Base-by-base conservation (phyloP, 116 monocot genomes). In the Trichopus zeylanicus region DNA sequence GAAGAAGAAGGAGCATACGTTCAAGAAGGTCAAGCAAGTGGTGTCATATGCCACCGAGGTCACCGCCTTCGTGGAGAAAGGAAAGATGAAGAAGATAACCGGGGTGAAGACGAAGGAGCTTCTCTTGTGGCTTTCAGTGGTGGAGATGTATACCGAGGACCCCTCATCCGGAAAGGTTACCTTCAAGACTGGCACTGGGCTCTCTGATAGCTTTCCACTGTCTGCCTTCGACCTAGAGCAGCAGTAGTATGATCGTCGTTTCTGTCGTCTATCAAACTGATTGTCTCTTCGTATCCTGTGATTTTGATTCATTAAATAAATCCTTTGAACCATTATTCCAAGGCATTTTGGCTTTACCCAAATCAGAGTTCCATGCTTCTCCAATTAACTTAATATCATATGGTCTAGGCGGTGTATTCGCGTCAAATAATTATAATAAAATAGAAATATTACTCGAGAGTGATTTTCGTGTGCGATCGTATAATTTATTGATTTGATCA, bases 61-160 rank as follows among this genome's bases (percentile, higher is more conserved):
- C 46, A 73, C 64, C 73, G 51, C 51, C 19, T 51, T 24, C 22
- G 51, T 51, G 22, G 51, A 51, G 51, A 51, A 51, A 22, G 24
- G 51, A 22, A 51, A 51, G 51, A 51, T 51, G 51, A 22, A 5
- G 51, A 51, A 51, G 51, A 51, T 51, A 59, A 54, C 63, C 0
- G 73, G 78, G 7, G 78, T 78, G 31, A 78, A 73, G 73, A 60
- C 64, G 0, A 73, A 58, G 64, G 78, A 68, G 57, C 62, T 78
- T 11, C 53, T 78, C 28, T 15, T 72, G 22, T 78, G 78, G 72
- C 62, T 78, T 3, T 62, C 72, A 13, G 67, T 78, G 26, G 66
- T 55, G 19, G 73, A 67, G 67, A 52, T 67, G 32, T 67, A 67
- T 22, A 46, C 67, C 15, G 67, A 61, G 19, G 59, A 51, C 15